These are phyloP conservation scores for Fusarium subtropicale DNA, from an alignment of 2,329 filamentous ascomycete species.

Conservation along the genomic window DNA sequence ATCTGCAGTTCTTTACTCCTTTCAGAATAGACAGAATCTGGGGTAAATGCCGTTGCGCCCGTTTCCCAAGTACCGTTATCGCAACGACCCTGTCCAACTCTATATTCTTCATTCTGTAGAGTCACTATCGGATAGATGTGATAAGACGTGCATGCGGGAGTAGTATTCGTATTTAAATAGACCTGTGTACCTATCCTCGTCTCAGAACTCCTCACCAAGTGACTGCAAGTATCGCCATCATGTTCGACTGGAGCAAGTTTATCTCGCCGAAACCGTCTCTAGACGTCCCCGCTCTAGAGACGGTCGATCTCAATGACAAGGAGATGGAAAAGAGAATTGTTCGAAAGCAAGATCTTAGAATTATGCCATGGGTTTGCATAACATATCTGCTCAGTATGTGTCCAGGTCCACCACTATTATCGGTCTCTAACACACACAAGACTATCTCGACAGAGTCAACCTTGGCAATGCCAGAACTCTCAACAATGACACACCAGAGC, in stretches of 20 bases:
- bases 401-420: too few species aligned
- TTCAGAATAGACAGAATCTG: slow-evolving; percentile 21
- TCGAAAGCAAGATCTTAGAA: slow-evolving; percentile 50
- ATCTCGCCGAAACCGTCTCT: slow-evolving; percentile 47
- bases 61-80: slow-evolving; percentile 31
- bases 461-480: slow-evolving; percentile 51
- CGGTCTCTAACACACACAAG: not conserved
- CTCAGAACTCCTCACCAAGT: too few species aligned
- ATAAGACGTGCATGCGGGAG: not conserved
- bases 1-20: slow-evolving; percentile 16
- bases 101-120: slow-evolving; percentile 2
- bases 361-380: slow-evolving; percentile 51
- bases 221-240: not conserved
- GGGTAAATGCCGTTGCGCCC: slow-evolving; percentile 28
- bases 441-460: slow-evolving; percentile 50
- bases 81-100: slow-evolving; percentile 6
- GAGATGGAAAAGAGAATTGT: slow-evolving; percentile 52
- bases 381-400: slow-evolving; percentile 51
- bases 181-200: not conserved
- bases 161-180: slow-evolving; percentile 23
- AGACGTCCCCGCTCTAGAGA: slow-evolving; percentile 51
- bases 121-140: slow-evolving; percentile 15
- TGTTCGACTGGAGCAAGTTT: slow-evolving; percentile 40
- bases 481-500: slow-evolving; percentile 51
- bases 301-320: slow-evolving; percentile 51